These are phyloP conservation scores for Karstenula rhodostoma DNA, from an alignment of 2,329 filamentous ascomycete species.

Conservation along the genomic window DNA sequence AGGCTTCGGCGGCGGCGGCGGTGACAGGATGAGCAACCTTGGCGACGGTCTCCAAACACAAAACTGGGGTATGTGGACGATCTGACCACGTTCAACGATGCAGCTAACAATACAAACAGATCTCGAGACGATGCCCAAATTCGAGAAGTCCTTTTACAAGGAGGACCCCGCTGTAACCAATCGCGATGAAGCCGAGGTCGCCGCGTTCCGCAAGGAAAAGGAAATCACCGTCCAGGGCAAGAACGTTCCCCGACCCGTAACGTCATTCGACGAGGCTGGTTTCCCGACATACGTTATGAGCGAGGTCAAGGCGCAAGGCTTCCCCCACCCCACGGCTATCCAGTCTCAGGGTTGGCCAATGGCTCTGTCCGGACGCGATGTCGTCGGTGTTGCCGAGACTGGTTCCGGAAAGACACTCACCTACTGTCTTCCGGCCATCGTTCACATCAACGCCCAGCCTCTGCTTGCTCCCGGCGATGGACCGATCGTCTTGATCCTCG, in stretches of 20 bases:
- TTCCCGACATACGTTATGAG: conserved; percentile 98
- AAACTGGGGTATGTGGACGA: conserved; percentile 76
- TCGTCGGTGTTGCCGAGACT: conserved; percentile 98
- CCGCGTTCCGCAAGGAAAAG: conserved; percentile 85
- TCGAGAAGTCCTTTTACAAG: conserved; percentile 99
- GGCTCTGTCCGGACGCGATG: conserved; percentile 96
- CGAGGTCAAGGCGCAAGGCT: conserved; percentile 98
- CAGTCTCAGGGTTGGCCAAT: conserved; percentile 99
- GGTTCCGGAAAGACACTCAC: conserved; percentile 99
- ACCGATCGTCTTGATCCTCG: conserved; percentile 94
- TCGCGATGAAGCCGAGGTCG: conserved; percentile 81
- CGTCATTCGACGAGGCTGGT: conserved; percentile 96
- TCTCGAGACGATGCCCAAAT: conserved; percentile 81
- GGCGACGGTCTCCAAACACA: conserved; percentile 88
- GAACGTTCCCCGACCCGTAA: conserved; percentile 90
- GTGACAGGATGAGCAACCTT: conserved; percentile 93
- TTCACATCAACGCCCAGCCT: conserved; percentile 99
- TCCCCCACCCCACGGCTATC: conserved; percentile 91
- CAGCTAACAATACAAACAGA: conserved; percentile 64
- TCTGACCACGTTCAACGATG: neutral
- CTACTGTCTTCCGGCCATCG: conserved; percentile 96
- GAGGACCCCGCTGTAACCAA: conserved; percentile 81
- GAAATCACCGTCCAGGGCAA: conserved; percentile 82
- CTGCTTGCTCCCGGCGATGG: conserved; percentile 94
- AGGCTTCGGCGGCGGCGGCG: conserved; percentile 71